Base-by-base conservation (phyloP, 768 basidiomycete species). In the Amanita muscaria region DNA sequence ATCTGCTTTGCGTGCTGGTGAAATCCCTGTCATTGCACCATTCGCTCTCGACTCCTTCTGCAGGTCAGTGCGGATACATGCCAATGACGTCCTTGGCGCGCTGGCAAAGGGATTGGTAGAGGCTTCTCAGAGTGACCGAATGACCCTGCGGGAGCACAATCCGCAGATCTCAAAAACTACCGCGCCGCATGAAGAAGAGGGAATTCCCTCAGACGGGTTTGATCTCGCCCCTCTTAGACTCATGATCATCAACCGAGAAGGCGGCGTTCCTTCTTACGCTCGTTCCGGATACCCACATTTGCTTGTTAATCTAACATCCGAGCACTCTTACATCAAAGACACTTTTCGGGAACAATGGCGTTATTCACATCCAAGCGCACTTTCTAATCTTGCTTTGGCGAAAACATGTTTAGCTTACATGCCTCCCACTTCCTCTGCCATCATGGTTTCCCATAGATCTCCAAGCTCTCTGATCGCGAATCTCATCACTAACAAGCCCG, bases 371-470 rank as follows among this genome's bases (percentile, higher is more conserved):
- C 92, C 92, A 3, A 83, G 91, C 0, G 79, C 94, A 3, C 73
- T 98, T 21, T 73, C 82, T 18, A 98, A 98, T 63, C 72, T 99
- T 10, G 63, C 78, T 5, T 73, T 99, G 30, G 85, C 96, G 8
- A 79, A 79, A 25, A 84, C 79, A 29, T 99, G 96, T 60, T 73
- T 99, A 31, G 67, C 73, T 2, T 87, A 89, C 62, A 96, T 99
- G 88, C 96, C 96, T 1, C 77, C 85, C 5, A 77, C 87, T 2
- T 90, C 94, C 2, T 96, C 92, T 12, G 96, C 92, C 10, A 73
- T 98, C 52, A 87, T 99, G 80, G 96, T 98, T 39, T 94, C 91
- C 11, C 96, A 99, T 66, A 88, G 92, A 40, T 94, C 92, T 1
- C 88, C 92, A 0, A 89, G 88, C 49, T 89, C 89, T 2, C 77